Base-by-base conservation (phyloP, 768 basidiomycete genomes). In the Pholiota conissans region DNA sequence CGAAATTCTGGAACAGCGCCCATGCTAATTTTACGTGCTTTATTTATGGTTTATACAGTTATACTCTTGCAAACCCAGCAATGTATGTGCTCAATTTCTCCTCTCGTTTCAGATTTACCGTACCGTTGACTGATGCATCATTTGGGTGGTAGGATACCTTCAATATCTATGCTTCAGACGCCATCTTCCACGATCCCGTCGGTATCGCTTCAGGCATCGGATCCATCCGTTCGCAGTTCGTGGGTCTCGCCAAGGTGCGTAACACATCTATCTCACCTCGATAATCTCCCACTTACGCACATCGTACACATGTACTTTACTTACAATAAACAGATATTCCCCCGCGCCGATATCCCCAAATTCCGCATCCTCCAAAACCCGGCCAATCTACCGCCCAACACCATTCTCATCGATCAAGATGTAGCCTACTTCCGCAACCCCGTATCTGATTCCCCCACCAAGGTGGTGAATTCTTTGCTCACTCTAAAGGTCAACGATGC, bases 371-470 rank as follows among this genome's bases (percentile, higher is more conserved):
- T 80, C 7, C 52, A 76, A 60, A 80, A 75, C 48, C 79, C 79
- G 2, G 52, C 71, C 2, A 70, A 67, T 7, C 61, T 76, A 5
- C 70, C 74, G 14, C 60, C 69, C 35, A 76, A 66, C 56, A 73
- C 69, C 10, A 69, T 81, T 26, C 69, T 81, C 29, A 76, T 80
- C 48, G 78, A 80, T 62, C 79, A 77, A 62, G 78, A 82, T 54
- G 78, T 82, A 4, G 67, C 74, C 0, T 81, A 80, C 62, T 80
- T 66, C 64, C 72, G 74, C 14, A 67, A 76, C 49, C 65, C 72
- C 1, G 67, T 71, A 3, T 64, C 73, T 2, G 63, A 70, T 14
- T 68, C 71, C 8, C 78, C 80, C 0, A 78, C 72, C n/a, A 80
- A 81, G 70, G 73, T 72, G 0, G 63, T 78, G 16, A 80, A 79